phyloP scores from a whole-genome alignment of 75 land plant genomes.

The Sequoia sempervirens region DNA sequence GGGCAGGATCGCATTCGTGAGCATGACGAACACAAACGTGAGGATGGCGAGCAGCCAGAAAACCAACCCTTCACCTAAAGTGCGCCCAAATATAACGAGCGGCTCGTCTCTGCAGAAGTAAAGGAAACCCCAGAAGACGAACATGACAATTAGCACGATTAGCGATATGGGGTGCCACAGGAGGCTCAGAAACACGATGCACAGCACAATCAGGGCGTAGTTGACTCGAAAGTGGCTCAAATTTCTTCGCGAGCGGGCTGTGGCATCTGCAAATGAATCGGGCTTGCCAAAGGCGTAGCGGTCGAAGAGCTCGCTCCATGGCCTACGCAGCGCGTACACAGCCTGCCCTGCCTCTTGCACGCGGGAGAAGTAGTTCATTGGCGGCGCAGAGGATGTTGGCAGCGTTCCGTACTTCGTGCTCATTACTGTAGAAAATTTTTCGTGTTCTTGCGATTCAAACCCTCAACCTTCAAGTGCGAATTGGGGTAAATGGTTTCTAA shows the following conservation, averaged over 20 bases:
- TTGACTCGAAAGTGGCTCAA: too few species aligned
- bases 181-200: conserved; percentile 43
- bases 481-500: too few species aligned
- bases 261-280: conserved; percentile 23
- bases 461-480: neutral
- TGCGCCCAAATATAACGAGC: conserved; percentile 39
- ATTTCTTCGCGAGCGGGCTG: conserved; percentile 3
- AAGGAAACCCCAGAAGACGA: conserved; percentile 56
- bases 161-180: conserved; percentile 69
- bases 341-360: conserved; percentile 32
- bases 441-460: neutral
- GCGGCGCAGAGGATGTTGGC: conserved; percentile 23
- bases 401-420: conserved; percentile 48
- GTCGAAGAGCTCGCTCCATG: conserved; percentile 47
- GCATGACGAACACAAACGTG: conserved; percentile 37
- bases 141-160: conserved; percentile 42
- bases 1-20: conserved; percentile 37
- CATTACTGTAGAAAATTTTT: neutral
- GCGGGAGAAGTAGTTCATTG: conserved; percentile 31
- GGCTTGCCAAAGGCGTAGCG: conserved; percentile 28
- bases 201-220: conserved; percentile 16
- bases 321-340: conserved; percentile 39
- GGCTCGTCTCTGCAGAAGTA: conserved; percentile 74
- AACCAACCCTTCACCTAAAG: conserved; percentile 39
- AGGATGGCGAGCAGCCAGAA: conserved; percentile 27